A percentile compares a stretch with the other conserved stretches of the same genome.
phyloP scores from a whole-genome alignment of 1,284 basidiomycete species.

The Ceratobasidium sp. region DNA sequence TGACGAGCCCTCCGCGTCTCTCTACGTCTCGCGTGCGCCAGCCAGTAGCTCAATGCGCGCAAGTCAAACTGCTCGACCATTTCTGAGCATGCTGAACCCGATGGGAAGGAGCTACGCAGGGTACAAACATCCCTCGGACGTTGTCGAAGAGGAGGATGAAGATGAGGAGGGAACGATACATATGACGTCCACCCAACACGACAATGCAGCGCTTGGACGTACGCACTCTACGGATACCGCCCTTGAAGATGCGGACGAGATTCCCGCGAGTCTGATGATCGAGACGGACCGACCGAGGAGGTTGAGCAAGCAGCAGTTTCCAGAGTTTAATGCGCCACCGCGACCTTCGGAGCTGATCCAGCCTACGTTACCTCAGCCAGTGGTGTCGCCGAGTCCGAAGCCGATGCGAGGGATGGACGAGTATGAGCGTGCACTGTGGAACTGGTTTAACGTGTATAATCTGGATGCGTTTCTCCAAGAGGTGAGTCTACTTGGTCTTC shows the following conservation, averaged over 20 bases:
- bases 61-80: constrained; percentile 51
- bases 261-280: constrained; percentile 84
- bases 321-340: constrained; percentile 60
- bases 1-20: constrained; percentile 37
- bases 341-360: constrained; percentile 68
- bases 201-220: neutral
- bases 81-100: constrained; percentile 84
- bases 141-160: constrained; percentile 46
- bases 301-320: constrained; percentile 28
- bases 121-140: constrained; percentile 56
- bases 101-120: constrained; percentile 75
- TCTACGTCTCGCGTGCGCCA: constrained; percentile 36
- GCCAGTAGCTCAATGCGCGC: constrained; percentile 15
- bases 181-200: constrained; percentile 27
- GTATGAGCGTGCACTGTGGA: constrained; percentile 93
- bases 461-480: constrained; percentile 95
- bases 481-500: constrained; percentile 56
- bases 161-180: constrained; percentile 40
- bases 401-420: constrained; percentile 78
- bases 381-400: constrained; percentile 46
- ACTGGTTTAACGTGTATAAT: constrained; percentile 98
- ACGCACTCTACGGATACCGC: constrained; percentile 31
- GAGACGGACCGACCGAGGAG: constrained; percentile 59
- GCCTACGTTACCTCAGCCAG: constrained; percentile 46
- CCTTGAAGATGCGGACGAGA: constrained; percentile 73